Evolutionary conservation across 2,329 filamentous ascomycete genomes (phyloP).

Genomic region (Fusarium hostae): DNA sequence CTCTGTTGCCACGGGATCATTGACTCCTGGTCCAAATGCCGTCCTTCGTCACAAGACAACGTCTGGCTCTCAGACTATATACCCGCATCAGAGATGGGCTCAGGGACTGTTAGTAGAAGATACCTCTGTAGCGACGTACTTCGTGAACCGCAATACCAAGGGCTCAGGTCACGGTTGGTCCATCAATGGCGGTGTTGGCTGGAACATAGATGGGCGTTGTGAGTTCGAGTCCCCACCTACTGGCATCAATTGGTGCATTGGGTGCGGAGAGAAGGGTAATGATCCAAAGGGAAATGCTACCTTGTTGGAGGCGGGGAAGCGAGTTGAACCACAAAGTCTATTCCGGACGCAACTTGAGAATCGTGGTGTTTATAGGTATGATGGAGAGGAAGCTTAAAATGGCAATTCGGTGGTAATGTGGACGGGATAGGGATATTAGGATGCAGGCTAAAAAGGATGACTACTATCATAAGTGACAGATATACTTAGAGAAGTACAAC

Average conservation of each 20-base stretch:
- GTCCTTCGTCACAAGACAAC: slow-evolving; percentile 26
- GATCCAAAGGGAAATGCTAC: slow-evolving; percentile 21
- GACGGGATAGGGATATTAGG: fast-evolving
- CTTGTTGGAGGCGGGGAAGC: background rate
- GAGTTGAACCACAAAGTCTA: slow-evolving; percentile 25
- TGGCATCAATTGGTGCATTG: slow-evolving; percentile 40
- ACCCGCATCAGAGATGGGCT: slow-evolving; percentile 40
- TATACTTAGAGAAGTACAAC: background rate
- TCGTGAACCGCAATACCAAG: slow-evolving; percentile 20
- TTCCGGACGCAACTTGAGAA: slow-evolving; percentile 26
- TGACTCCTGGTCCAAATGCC: slow-evolving; percentile 33
- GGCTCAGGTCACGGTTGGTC: slow-evolving; percentile 40
- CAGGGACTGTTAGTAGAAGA: slow-evolving; percentile 38
- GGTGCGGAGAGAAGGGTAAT: background rate
- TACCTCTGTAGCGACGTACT: slow-evolving; percentile 1
- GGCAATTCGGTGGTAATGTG: background rate
- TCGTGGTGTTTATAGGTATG: slow-evolving; percentile 1
- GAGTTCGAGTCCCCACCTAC: slow-evolving; percentile 33
- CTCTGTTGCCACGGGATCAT: slow-evolving; percentile 26
- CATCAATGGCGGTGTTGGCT: slow-evolving; percentile 39
- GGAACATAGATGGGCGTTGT: slow-evolving; percentile 24
- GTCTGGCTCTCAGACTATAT: slow-evolving; percentile 31
- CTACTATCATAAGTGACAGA: background rate
- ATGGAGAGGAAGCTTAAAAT: background rate
- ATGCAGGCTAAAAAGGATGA: background rate